Evolutionary conservation across 2,329 filamentous ascomycete genomes (phyloP), one percentile per base, ranked within the genome.

Genomic region (Lachnellula hyalina): DNA sequence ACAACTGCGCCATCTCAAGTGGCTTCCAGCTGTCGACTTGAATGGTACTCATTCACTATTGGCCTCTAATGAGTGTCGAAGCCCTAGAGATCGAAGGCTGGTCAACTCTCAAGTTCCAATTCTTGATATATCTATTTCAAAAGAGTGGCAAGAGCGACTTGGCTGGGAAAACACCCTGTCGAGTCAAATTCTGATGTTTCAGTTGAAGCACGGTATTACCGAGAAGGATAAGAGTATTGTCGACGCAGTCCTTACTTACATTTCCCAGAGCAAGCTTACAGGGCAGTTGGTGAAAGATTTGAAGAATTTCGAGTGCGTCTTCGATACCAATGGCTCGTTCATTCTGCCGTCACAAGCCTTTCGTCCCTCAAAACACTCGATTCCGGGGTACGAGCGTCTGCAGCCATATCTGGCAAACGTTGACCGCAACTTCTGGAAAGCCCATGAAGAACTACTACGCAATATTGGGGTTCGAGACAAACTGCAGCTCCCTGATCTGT

Each of bases 341-440:
- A 38, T 63, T 3, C 44, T 36, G 8, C 52, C 63, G 17, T 56
- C 58, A 12, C 49, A 61, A 3, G 63, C 55, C 5, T 63, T 67
- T 21, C 23, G 51, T 17, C 61, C 61, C 1, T 19, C 56, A 21
- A 34, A 9, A 15, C n/a, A 19, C 11, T n/a, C n/a, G 28, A 21
- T 48, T 35, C 40, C 35, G 25, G 50, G 57, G n/a, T 64, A 60
- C 17, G 38, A 58, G 0, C 21, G 50, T 25, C 58, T 67, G 2
- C 28, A 52, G 4, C 63, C 65, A 35, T 67, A 65, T 47, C 35
- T 64, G 17, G 57, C 32, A 12, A 65, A 63, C 48, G 53, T 64
- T n/a, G 63, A 67, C 5, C 35, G 23, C 0, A 56, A 48, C 4
- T 66, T 66, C 28, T 62, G 58, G 51, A 34, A 60, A 15, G 48